Evolutionary conservation across 495 filamentous ascomycete species (phyloP), one percentile per base, ranked within the genome.

Genomic region (Daldinia grandis): DNA sequence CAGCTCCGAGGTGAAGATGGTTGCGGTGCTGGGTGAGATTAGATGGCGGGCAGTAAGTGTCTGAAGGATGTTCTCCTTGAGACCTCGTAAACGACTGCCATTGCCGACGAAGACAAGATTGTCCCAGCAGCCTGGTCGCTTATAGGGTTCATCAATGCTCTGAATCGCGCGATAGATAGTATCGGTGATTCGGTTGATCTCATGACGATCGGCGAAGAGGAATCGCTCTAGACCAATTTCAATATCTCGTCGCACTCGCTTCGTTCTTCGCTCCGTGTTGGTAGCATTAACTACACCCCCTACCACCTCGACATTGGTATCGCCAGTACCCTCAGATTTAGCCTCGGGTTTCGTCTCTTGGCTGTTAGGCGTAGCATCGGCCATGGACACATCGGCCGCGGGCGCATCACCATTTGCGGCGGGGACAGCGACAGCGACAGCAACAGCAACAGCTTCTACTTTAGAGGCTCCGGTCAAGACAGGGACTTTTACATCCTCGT

Each of bases 1-100:
- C 35, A 99, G 88, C 79, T 99, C 95, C 50, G 92, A 96, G 37
- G 93, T 97, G 84, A 99, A 99, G 74, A 98, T 98, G 37, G 94
- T 97, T 24, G 91, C 93, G 2, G 89, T 89, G 44, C 92, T 94
- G 0, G 95, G 95, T 4, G 94, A 95, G 63, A 98, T 91, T 38
- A 97, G 83, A 76, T 95, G 96, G 71, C 93, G 95, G 65, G 89
- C 87, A 31, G 87, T 87, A 21, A 98, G 85, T 0, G 90, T 93
- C 35, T 88, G 83, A 42, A 98, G 78, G 40, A 99, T 85, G 55
- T 95, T 91, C 58, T 97, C 94, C 73, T 92, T 95, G 78, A 98
- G 71, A 81, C 94, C 95, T 81, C 89, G 87, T 53, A 98, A 86
- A 73, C 88, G 92, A 49, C 91, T 89, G 38, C 95, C 95, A 67